Evolutionary conservation across 306 rosid species (phyloP), one percentile per base, ranked within the genome.

Genomic region (Pterocarpus macrocarpus): DNA sequence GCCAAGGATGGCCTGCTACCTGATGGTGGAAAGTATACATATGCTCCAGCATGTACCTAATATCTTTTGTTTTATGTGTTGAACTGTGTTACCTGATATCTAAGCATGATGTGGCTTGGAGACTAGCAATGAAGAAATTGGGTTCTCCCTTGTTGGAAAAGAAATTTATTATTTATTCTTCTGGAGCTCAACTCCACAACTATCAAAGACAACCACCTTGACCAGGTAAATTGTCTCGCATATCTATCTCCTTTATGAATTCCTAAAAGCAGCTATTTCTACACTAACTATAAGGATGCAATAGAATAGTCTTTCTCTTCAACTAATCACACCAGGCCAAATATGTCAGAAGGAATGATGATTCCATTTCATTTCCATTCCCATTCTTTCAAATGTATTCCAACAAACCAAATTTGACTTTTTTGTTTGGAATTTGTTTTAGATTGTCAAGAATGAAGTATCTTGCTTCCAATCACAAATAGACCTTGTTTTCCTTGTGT

Each of bases 1-100:
- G 99, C 94, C 34, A 87, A 83, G 77, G 92, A 89, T 86, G 97
- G 97, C 80, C 86, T 95, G 39, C 97, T 95, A 76, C 97, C 97
- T 39, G 86, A 86, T 35, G 85, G 94, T 38, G 76, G 86, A 68
- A 69, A 71, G 65, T 69, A 50, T 66, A 65, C 87, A 66, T 62
- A 45, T 76, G 66, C 83, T 76, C 68, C 75, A 5, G 74, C 75
- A 71, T 71, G 75, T 44, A 71, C 68, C 55, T 83, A 30, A 64
- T 80, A 41, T 45, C 62, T 63, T 69, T 69, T 32, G 39, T 69
- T 73, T 62, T 58, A 43, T 35, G 32, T 30, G 9, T 36, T 59
- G 57, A 71, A 50, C 63, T 17, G 12, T 30, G 71, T 56, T 56
- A 33, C 50, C 41, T 1, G 30, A 41, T 69, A 33, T 71, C 74